Evolutionary conservation across 1,284 basidiomycete genomes (phyloP).

Genomic region (Apiotrichum porosum): DNA sequence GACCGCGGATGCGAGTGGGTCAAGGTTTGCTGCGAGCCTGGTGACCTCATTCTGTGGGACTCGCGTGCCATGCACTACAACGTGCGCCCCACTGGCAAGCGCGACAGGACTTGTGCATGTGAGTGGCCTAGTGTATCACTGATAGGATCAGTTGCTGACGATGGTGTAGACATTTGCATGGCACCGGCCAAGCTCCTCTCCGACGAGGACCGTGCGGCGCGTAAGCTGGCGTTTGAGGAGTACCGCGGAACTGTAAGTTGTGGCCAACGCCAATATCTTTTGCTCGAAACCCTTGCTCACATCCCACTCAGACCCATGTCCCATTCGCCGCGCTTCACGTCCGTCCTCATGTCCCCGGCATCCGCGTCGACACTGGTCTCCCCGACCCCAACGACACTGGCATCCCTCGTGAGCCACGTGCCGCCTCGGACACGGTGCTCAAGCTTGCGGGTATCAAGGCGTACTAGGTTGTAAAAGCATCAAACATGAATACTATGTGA

Average conservation of each 20-base stretch:
- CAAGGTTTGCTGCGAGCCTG: slow-evolving; percentile 32
- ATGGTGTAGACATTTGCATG: slow-evolving; percentile 22
- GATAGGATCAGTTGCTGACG: no score
- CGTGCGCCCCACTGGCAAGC: slow-evolving; percentile 15
- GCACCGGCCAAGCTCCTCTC: slow-evolving; percentile 20
- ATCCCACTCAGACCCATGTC: slow-evolving; percentile 15
- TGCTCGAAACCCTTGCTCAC: no score
- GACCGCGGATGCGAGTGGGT: slow-evolving; percentile 36
- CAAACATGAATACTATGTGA: no score
- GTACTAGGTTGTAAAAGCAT: no score
- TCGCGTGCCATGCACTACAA: slow-evolving; percentile 24
- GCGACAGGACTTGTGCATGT: slow-evolving; percentile 17
- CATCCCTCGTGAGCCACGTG: background rate
- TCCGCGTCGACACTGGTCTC: slow-evolving; percentile 9
- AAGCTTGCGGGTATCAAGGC: background rate
- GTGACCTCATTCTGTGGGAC: slow-evolving; percentile 37
- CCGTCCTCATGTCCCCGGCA: slow-evolving; percentile 11
- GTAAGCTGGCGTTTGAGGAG: slow-evolving; percentile 13
- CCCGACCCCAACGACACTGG: slow-evolving; percentile 22
- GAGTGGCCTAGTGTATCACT: no score
- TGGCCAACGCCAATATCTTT: no score
- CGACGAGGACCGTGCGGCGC: slow-evolving; percentile 16
- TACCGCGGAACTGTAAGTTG: slow-evolving; percentile 12
- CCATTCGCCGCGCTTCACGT: slow-evolving; percentile 22
- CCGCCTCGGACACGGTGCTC: background rate